Evolutionary conservation across 2,329 filamentous ascomycete species (phyloP).

Genomic region (Apiospora pterosperma): DNA sequence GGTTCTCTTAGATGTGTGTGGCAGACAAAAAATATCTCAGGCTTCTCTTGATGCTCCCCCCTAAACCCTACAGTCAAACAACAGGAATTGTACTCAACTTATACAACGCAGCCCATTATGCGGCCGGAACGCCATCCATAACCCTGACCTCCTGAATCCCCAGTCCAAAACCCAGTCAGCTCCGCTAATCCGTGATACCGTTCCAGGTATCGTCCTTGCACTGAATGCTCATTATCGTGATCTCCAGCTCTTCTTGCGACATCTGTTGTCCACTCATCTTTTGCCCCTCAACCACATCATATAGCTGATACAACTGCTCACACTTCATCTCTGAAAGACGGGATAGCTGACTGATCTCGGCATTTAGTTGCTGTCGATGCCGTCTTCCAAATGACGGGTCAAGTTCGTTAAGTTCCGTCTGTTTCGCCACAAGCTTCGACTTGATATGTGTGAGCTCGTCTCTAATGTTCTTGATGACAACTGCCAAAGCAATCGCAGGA

Average conservation of each 20-base stretch:
- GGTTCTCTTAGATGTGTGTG: background rate
- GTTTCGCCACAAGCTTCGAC: slow-evolving; percentile 60
- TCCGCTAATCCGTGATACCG: slow-evolving; percentile 20
- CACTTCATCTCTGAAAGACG: slow-evolving; percentile 68
- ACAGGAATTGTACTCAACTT: background rate
- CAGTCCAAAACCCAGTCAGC: background rate
- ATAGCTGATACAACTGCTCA: slow-evolving; percentile 77
- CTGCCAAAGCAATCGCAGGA: slow-evolving; percentile 69
- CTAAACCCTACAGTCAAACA: background rate
- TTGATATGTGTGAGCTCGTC: slow-evolving; percentile 79
- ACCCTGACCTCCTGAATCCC: background rate
- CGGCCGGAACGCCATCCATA: slow-evolving; percentile 1
- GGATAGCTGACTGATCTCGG: slow-evolving; percentile 58
- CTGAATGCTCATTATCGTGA: slow-evolving; percentile 56
- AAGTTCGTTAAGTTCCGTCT: slow-evolving; percentile 60
- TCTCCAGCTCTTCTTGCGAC: slow-evolving; percentile 59
- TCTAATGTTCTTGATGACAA: slow-evolving; percentile 77
- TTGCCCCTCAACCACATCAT: slow-evolving; percentile 81
- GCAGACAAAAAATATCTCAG: background rate
- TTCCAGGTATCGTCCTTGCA: slow-evolving; percentile 28
- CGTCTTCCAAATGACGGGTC: slow-evolving; percentile 65
- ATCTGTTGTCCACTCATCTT: slow-evolving; percentile 63
- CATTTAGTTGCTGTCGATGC: slow-evolving; percentile 58
- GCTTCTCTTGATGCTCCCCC: background rate
- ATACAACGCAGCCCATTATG: background rate